phyloP scores from a whole-genome alignment of 257 asterid species.

The Catharanthus roseus region DNA sequence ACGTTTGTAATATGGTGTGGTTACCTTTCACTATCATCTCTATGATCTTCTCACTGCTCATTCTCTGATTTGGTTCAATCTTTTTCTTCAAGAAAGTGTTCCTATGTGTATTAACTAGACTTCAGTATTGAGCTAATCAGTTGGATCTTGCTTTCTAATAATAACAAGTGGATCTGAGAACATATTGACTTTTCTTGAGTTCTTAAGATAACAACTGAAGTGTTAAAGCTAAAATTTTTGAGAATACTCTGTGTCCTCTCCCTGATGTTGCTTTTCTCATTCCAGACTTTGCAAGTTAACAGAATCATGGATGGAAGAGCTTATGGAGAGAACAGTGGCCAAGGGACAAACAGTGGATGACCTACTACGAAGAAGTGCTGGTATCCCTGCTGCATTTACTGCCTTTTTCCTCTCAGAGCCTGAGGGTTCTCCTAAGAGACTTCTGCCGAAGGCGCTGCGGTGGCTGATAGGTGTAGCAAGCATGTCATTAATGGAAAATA shows the following conservation, averaged over 20 bases:
- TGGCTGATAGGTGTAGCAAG: constrained; percentile 75
- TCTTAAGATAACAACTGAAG: background rate
- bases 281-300: constrained; percentile 78
- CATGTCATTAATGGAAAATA: constrained; percentile 44
- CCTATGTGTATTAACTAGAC: background rate
- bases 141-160: background rate
- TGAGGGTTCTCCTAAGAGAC: constrained; percentile 88
- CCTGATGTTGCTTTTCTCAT: constrained; percentile 27
- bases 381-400: constrained; percentile 95
- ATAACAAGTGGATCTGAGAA: background rate
- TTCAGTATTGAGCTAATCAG: background rate
- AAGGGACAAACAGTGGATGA: constrained; percentile 97
- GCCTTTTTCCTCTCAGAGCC: constrained; percentile 97
- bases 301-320: constrained; percentile 91
- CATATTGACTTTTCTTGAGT: background rate
- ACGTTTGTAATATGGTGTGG: background rate
- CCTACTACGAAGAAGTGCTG: constrained; percentile 97
- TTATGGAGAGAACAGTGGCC: constrained; percentile 83
- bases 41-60: background rate
- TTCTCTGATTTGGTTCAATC: background rate
- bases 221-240: background rate
- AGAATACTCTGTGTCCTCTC: background rate
- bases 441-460: constrained; percentile 77
- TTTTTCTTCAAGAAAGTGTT: background rate
- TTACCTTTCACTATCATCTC: background rate